phyloP scores from a whole-genome alignment of 148 eudicot species.

The Vaccinium macrocarpon region DNA sequence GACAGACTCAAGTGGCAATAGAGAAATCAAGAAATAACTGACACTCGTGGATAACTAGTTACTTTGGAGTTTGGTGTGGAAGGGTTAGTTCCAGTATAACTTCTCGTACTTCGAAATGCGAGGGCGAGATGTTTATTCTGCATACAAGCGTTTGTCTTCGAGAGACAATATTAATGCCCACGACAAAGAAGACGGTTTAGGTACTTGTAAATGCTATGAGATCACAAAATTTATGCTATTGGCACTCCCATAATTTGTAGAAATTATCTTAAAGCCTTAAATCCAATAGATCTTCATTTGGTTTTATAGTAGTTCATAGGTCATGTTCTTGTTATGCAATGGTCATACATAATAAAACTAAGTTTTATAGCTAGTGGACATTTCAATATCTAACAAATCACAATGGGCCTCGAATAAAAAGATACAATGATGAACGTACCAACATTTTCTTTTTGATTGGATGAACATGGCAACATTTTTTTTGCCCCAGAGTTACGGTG shows the following conservation, averaged over 20 bases:
- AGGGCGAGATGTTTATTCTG: conserved; percentile 44
- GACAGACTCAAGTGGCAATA: not conserved
- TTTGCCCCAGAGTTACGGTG: not conserved
- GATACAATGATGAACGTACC: not conserved
- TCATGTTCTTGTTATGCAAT: not conserved
- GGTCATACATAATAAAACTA: not conserved
- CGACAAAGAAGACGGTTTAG: conserved; percentile 35
- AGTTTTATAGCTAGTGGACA: not conserved
- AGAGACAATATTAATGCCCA: conserved; percentile 41
- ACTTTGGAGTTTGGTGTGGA: conserved; percentile 14
- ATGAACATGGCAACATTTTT: not conserved
- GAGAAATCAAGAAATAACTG: not conserved
- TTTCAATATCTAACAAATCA: not conserved
- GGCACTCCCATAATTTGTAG: not conserved
- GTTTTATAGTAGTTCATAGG: not conserved
- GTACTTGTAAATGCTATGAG: conserved; percentile 20
- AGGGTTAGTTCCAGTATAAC: conserved; percentile 9
- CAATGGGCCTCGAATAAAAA: not conserved
- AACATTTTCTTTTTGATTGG: not conserved
- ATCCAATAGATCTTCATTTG: not conserved
- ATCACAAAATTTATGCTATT: not conserved
- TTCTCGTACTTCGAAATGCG: conserved; percentile 36
- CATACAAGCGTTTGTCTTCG: conserved; percentile 62
- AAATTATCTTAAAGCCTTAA: not conserved
- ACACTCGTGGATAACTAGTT: conserved; percentile 13